Evolutionary conservation across 345 rosid genomes (phyloP), one percentile per base, ranked within the genome.

Genomic region (Lumnitzera littorea): DNA sequence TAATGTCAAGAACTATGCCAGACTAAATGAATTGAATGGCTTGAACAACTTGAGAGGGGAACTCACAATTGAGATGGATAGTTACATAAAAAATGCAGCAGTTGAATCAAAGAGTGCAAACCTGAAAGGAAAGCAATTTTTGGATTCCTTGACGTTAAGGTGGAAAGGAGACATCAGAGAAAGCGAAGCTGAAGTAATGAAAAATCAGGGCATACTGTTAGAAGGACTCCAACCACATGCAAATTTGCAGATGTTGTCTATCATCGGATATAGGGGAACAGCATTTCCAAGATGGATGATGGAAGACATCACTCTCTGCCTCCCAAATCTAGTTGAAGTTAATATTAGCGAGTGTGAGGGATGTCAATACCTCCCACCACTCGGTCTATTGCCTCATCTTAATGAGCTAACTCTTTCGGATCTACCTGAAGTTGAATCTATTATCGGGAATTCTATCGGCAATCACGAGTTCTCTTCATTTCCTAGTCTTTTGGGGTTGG

Each of bases 321-420:
- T 68, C 43, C 55, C 64, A 11, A 68, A 58, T 51, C 36, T 76
- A 36, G 57, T 57, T n/a, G 49, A 62, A 53, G 48, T 62, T 4
- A 6, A 24, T 60, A 62, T 16, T 65, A n/a, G n/a, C 4, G 57
- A 64, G 48, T 56, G 63, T 23, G 54, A 13, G 48, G 64, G 62
- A n/a, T 67, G 62, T 55, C 24, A 29, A 12, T 11, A 53, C 46
- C 72, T 67, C 14, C 74, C 75, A 48, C 10, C 50, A 11, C 52
- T 76, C 7, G 72, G 74, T 43, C 36, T 63, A 20, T 70, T 72
- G 24, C 65, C 63, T 17, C 51, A 52, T 55, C 74, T 72, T 13
- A 58, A 67, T 58, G 20, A 49, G 2, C 29, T 27, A 4, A 27
- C 29, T 27, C 4, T 27, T 2, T 27, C 29, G 29, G 4, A 27